Conservation (phyloP, 768 basidiomycete genomes). For the Suillus occidentalis region DNA sequence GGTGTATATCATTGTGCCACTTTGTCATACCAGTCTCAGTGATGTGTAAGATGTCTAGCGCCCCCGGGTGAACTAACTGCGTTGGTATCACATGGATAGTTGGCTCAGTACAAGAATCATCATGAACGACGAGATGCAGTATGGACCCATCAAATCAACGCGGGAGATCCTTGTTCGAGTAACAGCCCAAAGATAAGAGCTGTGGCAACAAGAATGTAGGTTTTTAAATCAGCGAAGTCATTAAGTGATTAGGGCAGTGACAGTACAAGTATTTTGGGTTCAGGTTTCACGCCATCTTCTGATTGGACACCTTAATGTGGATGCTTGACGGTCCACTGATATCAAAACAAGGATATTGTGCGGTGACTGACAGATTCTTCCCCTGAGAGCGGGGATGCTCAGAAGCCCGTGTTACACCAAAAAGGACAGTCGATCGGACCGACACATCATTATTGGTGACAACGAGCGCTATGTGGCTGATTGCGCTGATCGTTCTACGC, state of each 20-base stretch:
- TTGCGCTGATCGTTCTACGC: slow-evolving; percentile 1
- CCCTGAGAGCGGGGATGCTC: neutral
- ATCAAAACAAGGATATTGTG: neutral
- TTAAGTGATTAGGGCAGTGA: neutral
- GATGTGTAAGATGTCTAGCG: neutral
- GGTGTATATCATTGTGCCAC: neutral
- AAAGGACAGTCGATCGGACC: neutral
- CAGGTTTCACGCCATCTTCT: neutral
- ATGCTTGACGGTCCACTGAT: neutral
- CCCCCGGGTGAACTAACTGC: neutral
- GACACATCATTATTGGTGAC: neutral
- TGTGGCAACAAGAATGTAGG: neutral
- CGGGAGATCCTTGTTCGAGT: neutral
- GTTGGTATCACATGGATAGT: neutral
- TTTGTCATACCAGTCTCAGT: neutral
- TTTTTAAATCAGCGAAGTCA: neutral
- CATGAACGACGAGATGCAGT: too few species aligned
- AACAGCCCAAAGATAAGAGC: neutral
- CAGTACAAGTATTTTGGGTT: neutral
- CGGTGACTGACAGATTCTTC: neutral
- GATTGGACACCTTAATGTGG: neutral
- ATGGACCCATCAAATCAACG: neutral
- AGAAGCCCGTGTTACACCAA: neutral
- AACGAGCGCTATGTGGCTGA: slow-evolving; percentile 5
- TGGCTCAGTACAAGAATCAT: neutral